phyloP scores from a whole-genome alignment of 2,329 filamentous ascomycete species.

The Scedosporium boydii region DNA sequence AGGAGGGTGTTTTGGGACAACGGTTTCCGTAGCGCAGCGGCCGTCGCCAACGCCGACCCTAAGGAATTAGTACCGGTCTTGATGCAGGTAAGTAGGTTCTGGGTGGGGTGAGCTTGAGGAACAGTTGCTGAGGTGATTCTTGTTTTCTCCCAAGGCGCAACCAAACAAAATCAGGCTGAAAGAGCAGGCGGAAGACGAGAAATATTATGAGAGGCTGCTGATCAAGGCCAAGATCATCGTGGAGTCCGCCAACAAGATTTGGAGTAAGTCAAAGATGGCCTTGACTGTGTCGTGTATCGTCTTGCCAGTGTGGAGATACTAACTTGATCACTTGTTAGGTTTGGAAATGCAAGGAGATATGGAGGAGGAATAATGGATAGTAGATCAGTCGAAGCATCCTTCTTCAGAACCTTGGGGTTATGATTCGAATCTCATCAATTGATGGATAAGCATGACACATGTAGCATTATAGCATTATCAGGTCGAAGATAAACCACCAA shows the following conservation, averaged over 20 bases:
- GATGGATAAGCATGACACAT: background rate
- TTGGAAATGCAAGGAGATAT: background rate
- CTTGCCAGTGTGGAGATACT: background rate
- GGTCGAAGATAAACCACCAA: too few relatives aligned
- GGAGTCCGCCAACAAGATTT: conserved; percentile 58
- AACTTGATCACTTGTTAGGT: background rate
- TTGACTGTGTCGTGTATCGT: background rate
- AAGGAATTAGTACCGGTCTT: conserved; percentile 62
- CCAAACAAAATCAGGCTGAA: conserved; percentile 53
- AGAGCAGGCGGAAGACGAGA: conserved; percentile 42
- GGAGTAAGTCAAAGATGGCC: conserved; percentile 40
- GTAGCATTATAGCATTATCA: background rate
- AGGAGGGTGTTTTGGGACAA: conserved; percentile 63
- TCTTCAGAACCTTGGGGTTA: background rate
- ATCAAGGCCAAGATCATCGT: conserved; percentile 60
- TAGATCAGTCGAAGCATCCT: background rate
- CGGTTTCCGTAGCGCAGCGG: conserved; percentile 58
- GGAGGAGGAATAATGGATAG: background rate
- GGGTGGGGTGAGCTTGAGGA: background rate
- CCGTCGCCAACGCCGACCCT: conserved; percentile 59
- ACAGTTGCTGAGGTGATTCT: background rate
- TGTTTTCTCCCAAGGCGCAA: conserved; percentile 42
- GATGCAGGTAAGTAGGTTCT: conserved; percentile 44
- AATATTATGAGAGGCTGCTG: conserved; percentile 54
- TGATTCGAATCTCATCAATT: background rate